Evolutionary conservation across 2,329 filamentous ascomycete species (phyloP).

Genomic region (Ascocoryne sarcoides): DNA sequence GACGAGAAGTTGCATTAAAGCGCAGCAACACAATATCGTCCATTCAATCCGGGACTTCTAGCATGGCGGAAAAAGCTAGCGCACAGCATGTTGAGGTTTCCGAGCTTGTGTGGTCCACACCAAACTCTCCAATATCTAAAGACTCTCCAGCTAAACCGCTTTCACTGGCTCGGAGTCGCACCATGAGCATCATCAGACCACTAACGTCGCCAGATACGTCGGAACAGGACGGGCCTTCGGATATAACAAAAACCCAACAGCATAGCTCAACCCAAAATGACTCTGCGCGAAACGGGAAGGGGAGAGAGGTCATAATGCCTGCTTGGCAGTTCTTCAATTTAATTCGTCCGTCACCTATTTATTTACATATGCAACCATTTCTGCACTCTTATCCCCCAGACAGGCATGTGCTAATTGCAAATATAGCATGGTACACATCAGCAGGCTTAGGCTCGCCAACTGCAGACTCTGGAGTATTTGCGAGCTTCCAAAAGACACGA

Average conservation of each 20-base stretch:
- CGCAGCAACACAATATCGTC: conserved; percentile 46
- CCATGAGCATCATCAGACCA: conserved; percentile 51
- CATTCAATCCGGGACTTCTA: conserved; percentile 11
- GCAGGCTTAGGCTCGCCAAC: background rate
- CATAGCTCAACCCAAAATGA: conserved; percentile 1
- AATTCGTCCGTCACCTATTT: conserved; percentile 56
- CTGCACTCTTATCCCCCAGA: conserved; percentile 3
- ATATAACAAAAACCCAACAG: background rate
- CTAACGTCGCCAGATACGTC: background rate
- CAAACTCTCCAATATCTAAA: conserved; percentile 17
- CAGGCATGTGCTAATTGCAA: conserved; percentile 28
- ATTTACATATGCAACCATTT: conserved; percentile 17
- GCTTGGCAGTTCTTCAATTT: conserved; percentile 97
- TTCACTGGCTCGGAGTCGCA: conserved; percentile 19
- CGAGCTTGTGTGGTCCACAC: conserved; percentile 18
- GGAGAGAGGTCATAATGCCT: conserved; percentile 86
- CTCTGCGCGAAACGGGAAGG: too few relatives aligned
- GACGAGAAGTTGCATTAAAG: conserved; percentile 47
- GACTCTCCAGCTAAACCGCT: conserved; percentile 14
- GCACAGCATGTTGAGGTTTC: conserved; percentile 19
- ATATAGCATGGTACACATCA: conserved; percentile 74
- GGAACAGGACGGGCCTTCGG: background rate
- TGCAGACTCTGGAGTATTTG: conserved; percentile 61
- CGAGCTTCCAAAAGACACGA: conserved; percentile 71
- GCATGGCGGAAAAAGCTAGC: conserved; percentile 14